Conservation (phyloP, 371 early-diverging fungal genomes). For the Circinella umbellata region DNA sequence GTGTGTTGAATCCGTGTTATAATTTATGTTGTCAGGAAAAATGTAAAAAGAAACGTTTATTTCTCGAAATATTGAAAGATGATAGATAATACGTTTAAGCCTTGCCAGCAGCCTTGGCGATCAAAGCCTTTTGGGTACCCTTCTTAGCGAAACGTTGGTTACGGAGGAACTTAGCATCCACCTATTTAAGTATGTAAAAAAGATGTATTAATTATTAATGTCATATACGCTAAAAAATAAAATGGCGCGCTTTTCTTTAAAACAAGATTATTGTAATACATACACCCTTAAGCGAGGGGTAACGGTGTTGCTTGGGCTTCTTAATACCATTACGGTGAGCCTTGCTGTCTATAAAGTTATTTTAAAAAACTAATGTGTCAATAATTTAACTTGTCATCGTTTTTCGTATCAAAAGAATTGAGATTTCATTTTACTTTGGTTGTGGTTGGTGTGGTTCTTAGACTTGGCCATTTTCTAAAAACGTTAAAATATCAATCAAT, state of each 20-base stretch:
- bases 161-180: slow-evolving; percentile 97
- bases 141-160: slow-evolving; percentile 98
- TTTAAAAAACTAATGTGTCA: background rate
- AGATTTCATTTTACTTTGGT: slow-evolving; percentile 78
- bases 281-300: slow-evolving; percentile 94
- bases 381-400: background rate
- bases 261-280: slow-evolving; percentile 23
- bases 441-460: slow-evolving; percentile 99
- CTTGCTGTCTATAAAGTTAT: slow-evolving; percentile 77
- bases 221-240: too few species aligned
- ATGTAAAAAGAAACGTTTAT: background rate
- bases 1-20: background rate
- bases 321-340: slow-evolving; percentile 99
- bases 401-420: slow-evolving; percentile 3
- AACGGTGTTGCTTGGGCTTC: slow-evolving; percentile 88
- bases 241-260: too few species aligned
- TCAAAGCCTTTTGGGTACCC: slow-evolving; percentile 58
- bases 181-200: slow-evolving; percentile 32
- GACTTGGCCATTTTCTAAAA: slow-evolving; percentile 89
- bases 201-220: too few species aligned
- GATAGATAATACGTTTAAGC: background rate
- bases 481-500: background rate
- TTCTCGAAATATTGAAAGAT: background rate
- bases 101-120: slow-evolving; percentile 27
- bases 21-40: background rate